These are phyloP conservation scores for Prunus campanulata DNA, from an alignment of 306 rosid genomes.

Conservation along the genomic window DNA sequence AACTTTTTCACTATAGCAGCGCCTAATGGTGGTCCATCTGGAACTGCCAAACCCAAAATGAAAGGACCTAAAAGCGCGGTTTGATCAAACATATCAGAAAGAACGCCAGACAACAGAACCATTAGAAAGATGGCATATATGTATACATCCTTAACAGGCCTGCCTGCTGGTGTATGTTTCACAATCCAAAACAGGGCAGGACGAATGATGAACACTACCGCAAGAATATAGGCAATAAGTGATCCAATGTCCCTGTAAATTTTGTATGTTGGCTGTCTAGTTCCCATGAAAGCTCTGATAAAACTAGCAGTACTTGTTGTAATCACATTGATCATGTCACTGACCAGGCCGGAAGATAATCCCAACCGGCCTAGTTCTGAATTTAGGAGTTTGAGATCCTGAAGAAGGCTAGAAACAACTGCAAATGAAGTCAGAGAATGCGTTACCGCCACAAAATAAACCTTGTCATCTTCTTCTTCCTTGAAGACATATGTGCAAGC, in stretches of 20 bases:
- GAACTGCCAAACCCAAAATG: slow-evolving; percentile 57
- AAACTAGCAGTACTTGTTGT: not conserved
- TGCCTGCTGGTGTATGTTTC: slow-evolving; percentile 60
- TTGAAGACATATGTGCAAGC: not conserved
- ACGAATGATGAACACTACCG: slow-evolving; percentile 33
- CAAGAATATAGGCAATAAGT: not conserved
- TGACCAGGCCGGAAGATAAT: slow-evolving; percentile 46
- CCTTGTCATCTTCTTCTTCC: not conserved
- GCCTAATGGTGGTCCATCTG: slow-evolving; percentile 70
- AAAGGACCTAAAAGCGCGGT: slow-evolving; percentile 37
- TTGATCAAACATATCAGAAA: slow-evolving; percentile 20
- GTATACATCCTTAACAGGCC: slow-evolving; percentile 39
- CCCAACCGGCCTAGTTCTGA: slow-evolving; percentile 65
- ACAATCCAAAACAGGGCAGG: slow-evolving; percentile 60
- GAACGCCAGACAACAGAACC: slow-evolving; percentile 8
- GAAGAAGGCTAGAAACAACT: slow-evolving; percentile 17
- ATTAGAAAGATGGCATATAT: slow-evolving; percentile 28
- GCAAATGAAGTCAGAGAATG: slow-evolving; percentile 20
- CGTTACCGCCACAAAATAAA: not conserved
- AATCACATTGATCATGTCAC: slow-evolving; percentile 36
- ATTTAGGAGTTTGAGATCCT: slow-evolving; percentile 47
- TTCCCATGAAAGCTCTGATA: not conserved
- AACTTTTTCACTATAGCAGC: slow-evolving; percentile 45
- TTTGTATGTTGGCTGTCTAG: not conserved
- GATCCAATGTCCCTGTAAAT: not conserved